Evolutionary conservation across 768 basidiomycete species (phyloP), one percentile per base, ranked within the genome.

Genomic region (Multifurca ochricompacta): DNA sequence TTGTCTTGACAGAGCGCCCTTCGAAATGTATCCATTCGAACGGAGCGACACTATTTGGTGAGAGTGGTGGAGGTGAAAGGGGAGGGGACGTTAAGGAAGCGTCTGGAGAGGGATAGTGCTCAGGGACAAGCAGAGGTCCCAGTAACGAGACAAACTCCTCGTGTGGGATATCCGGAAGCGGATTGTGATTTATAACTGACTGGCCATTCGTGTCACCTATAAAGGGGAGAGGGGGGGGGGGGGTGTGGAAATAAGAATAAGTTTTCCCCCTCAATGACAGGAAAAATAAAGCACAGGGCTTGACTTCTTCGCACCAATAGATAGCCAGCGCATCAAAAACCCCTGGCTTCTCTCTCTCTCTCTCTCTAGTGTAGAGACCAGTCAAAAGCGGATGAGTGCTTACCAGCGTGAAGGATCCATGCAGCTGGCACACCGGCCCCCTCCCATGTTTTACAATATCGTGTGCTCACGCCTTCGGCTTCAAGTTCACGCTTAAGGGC

Each of bases 11-110:
- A 0, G 79, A 84, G 3, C 89, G 73, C 4, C 88, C 89, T 62
- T 91, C 89, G 56, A 92, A 87, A 63, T 91, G 88, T 6, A 92
- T 69, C 87, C 89, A 90, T 60, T 91, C 86, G 49, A 91, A 86
- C 0, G 88, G 90, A 0, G 88, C 86, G 62, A 48, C 45, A 63
- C 63, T 23, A 66, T 66, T 35, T 23, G 51, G 59, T 27, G 64
- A 42, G n/a, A 50, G 42, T 23, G 53, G 43, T 44, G 68, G 35
- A 3, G 52, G 54, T 27, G 63, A 50, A 35, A 47, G 46, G 1
- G 51, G 40, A 31, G 58, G 56, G 3, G 61, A 62, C 27, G 64
- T 45, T 18, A 59, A 40, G 11, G 58, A 57, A 46, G 67, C 61
- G 44, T 69, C 67, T 41, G 70, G 59, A 57, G 72, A 71, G n/a